Conservation (phyloP, 108 stramenopile genomes). For the Cyclotella baltica region DNA sequence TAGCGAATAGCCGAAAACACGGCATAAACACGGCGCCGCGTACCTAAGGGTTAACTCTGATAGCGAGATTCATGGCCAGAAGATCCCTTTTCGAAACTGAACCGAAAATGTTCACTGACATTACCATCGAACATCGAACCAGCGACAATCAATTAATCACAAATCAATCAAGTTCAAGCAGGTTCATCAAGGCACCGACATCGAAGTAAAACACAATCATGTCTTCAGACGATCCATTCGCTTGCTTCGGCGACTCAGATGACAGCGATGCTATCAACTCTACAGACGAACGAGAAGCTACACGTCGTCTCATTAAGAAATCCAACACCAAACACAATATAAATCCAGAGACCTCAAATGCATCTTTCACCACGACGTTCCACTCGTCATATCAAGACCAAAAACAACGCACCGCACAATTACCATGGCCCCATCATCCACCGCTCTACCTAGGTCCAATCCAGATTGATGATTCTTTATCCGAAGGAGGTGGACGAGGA, state of each 20-base stretch:
- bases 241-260: slow-evolving; percentile 49
- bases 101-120: too few relatives aligned
- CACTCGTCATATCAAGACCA: slow-evolving; percentile 41
- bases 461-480: slow-evolving; percentile 36
- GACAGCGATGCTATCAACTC: slow-evolving; percentile 22
- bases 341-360: background rate
- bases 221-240: slow-evolving; percentile 37
- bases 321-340: background rate
- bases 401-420: slow-evolving; percentile 8
- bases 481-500: slow-evolving; percentile 75
- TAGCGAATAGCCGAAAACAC: too few relatives aligned
- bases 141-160: too few relatives aligned
- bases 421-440: slow-evolving; percentile 49
- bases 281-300: slow-evolving; percentile 2
- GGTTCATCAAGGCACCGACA: too few relatives aligned
- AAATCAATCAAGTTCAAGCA: too few relatives aligned
- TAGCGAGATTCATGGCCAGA: too few relatives aligned
- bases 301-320: slow-evolving; percentile 7
- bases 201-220: background rate
- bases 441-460: slow-evolving; percentile 73
- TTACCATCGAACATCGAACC: too few relatives aligned
- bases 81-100: too few relatives aligned
- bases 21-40: too few relatives aligned
- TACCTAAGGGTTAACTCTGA: too few relatives aligned
- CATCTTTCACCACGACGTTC: background rate